These are phyloP conservation scores for Trametes cinnabarina DNA, from an alignment of 768 basidiomycete genomes.

Conservation along the genomic window DNA sequence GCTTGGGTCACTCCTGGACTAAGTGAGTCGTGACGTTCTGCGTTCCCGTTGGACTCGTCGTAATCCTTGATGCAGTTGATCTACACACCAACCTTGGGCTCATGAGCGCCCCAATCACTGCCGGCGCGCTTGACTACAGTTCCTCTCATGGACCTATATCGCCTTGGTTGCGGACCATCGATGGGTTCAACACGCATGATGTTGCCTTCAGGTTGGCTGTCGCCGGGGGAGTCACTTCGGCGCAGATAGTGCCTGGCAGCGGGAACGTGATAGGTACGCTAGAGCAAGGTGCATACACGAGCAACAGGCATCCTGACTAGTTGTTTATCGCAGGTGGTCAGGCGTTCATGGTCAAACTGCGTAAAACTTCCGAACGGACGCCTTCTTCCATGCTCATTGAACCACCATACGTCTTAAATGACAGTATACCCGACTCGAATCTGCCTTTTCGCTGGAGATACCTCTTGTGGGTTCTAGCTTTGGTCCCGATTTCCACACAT, in stretches of 20 bases:
- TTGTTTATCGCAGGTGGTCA: conserved; percentile 65
- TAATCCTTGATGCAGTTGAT: conserved; percentile 29
- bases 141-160: conserved; percentile 65
- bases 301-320: not conserved
- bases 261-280: conserved; percentile 66
- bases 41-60: no score
- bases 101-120: conserved; percentile 53
- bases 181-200: conserved; percentile 87
- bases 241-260: conserved; percentile 76
- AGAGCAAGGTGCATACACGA: conserved; percentile 11
- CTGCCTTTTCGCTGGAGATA: conserved; percentile 68
- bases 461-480: conserved; percentile 56
- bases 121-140: conserved; percentile 47
- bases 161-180: conserved; percentile 80
- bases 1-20: conserved; percentile 67
- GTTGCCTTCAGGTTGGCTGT: conserved; percentile 69
- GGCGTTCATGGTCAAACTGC: conserved; percentile 82
- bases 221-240: conserved; percentile 86
- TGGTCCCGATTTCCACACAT: not conserved
- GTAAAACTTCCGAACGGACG: conserved; percentile 73
- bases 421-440: conserved; percentile 38
- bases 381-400: conserved; percentile 83
- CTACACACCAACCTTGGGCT: conserved; percentile 74
- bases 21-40: conserved; percentile 34
- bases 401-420: conserved; percentile 65